phyloP scores from a whole-genome alignment of 257 asterid species.

The Henckelia pumila region DNA sequence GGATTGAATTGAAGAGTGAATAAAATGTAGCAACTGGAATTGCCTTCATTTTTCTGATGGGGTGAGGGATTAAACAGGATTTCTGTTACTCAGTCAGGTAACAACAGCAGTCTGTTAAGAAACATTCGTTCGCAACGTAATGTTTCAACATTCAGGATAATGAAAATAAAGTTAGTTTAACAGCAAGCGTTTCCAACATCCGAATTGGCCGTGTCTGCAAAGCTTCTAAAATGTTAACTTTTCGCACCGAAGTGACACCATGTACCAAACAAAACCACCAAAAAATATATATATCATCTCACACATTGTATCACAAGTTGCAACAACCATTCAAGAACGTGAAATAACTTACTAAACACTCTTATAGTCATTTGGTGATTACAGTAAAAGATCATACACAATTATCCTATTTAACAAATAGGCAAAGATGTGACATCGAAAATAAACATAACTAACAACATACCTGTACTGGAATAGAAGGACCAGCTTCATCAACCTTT shows the following conservation, averaged over 20 bases:
- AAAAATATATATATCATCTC: too few species aligned
- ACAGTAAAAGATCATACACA: neutral
- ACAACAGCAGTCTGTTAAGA: too few species aligned
- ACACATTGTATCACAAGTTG: neutral
- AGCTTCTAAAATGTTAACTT: neutral
- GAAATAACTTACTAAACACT: neutral
- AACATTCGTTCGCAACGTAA: too few species aligned
- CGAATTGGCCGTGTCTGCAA: neutral
- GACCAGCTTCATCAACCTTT: constrained; percentile 80
- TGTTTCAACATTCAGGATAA: neutral
- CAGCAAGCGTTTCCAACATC: neutral
- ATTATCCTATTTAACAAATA: neutral
- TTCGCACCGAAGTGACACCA: neutral
- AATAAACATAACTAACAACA: constrained; percentile 10
- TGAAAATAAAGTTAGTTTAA: neutral
- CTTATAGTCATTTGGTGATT: neutral
- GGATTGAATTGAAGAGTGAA: neutral
- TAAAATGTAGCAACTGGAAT: too few species aligned
- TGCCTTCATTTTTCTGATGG: too few species aligned
- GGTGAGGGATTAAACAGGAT: too few species aligned
- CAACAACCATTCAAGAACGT: neutral
- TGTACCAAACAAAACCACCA: neutral
- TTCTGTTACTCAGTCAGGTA: too few species aligned
- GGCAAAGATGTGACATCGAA: constrained; percentile 15
- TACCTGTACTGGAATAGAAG: constrained; percentile 97